Percentiles rank a stretch among this genome's conserved stretches.
These are phyloP conservation scores for Plasmodium chabaudi DNA, from an alignment of 169 alveolate genomes.

Conservation along the genomic window DNA sequence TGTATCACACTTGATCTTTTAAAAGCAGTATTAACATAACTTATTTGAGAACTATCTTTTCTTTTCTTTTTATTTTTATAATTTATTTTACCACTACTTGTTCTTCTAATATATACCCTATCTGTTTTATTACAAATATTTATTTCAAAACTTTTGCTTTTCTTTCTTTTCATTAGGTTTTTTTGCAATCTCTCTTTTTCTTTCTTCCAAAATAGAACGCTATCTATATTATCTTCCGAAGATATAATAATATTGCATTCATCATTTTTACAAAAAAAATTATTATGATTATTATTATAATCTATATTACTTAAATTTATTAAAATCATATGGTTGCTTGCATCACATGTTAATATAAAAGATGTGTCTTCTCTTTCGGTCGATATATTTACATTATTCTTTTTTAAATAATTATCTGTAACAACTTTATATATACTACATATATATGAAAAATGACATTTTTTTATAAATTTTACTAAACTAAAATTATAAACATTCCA, in stretches of 20 bases:
- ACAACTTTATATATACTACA: constrained; percentile 68
- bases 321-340: constrained; percentile 31
- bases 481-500: constrained; percentile 32
- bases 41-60: background rate
- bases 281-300: constrained; percentile 5
- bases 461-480: constrained; percentile 25
- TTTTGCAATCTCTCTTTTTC: background rate
- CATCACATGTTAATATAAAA: constrained; percentile 51
- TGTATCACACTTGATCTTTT: constrained; percentile 1
- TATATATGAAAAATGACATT: constrained; percentile 58
- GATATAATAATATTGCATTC: constrained; percentile 30
- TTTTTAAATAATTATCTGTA: constrained; percentile 16
- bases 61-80: constrained; percentile 7
- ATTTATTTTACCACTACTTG: background rate
- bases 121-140: background rate
- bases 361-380: constrained; percentile 3
- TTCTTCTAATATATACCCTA: background rate
- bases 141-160: background rate
- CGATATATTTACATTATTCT: background rate
- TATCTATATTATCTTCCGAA: constrained; percentile 22
- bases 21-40: constrained; percentile 18
- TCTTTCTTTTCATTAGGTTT: background rate
- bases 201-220: background rate
- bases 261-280: constrained; percentile 72
- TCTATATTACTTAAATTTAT: constrained; percentile 26